Percentiles rank a stretch among this genome's conserved stretches.
Evolutionary conservation across 805 yeast genomes (phyloP).

Genomic region (Vanderwaltozyma polyspora): DNA sequence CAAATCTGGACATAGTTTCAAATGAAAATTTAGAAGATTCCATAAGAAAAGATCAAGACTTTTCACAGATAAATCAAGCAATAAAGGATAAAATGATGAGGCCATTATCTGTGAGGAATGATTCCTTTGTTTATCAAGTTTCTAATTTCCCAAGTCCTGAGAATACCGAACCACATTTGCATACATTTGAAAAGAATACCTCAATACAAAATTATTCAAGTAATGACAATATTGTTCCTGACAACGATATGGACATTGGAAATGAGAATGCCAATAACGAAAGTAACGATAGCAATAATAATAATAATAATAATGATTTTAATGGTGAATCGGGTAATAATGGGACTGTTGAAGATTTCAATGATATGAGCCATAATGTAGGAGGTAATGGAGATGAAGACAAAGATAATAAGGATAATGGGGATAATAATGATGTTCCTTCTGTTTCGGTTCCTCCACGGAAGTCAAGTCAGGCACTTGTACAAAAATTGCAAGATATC

Average conservation of each 20-base stretch:
- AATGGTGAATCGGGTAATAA: conserved; percentile 2
- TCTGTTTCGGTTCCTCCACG: conserved; percentile 12
- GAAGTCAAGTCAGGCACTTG: conserved; percentile 37
- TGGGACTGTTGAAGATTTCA: conserved; percentile 4
- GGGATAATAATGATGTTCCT: conserved; percentile 15
- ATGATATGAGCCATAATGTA: conserved; percentile 5
- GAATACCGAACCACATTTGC: conserved; percentile 1
- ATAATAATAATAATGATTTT: conserved; percentile 2
- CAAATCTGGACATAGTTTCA: not conserved
- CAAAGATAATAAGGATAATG: conserved; percentile 13
- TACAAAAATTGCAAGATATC: conserved; percentile 62
- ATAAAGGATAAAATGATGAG: not conserved
- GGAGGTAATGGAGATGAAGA: conserved; percentile 7
- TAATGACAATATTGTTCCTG: conserved; percentile 2
- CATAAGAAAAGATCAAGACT: too few species aligned
- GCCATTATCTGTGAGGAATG: too few species aligned
- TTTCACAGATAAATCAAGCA: too few species aligned
- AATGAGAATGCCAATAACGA: conserved; percentile 1
- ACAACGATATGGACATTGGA: conserved; percentile 1
- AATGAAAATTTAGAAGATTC: too few species aligned
- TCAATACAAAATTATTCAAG: conserved; percentile 1
- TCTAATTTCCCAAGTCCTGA: conserved; percentile 3
- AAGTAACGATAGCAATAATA: conserved; percentile 2
- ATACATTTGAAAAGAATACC: not conserved
- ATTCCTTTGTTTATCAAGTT: too few species aligned